Base-by-base conservation (phyloP, 345 rosid genomes). In the Kernera saxatilis region DNA sequence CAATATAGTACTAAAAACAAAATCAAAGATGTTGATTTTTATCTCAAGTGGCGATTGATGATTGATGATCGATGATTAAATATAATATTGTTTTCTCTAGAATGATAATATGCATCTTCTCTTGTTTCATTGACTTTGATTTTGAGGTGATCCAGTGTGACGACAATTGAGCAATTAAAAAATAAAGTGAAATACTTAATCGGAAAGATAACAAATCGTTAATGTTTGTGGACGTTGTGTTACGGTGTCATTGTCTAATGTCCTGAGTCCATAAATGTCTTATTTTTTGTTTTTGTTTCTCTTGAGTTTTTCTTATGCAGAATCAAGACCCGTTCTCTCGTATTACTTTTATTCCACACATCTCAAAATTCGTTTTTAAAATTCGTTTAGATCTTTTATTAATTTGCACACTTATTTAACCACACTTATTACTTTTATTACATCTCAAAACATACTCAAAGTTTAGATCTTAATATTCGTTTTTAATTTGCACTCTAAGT, bases 181-280 rank as follows among this genome's bases (percentile, higher is more conserved):
- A 30, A n/a, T n/a, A n/a, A 26, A 5, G 25, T 60, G 5, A 39
- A 29, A 59, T 14, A 49, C 37, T 7, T 50, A 33, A n/a, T 33
- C 3, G 19, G 35, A 9, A 46, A 11, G 44, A 33, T 49, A 18
- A 64, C 54, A 26, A 25, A 18, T 45, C 2, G 61, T 23, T 45
- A 3, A 33, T 35, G 37, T 9, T 23, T 36, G 58, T 70, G 67
- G 46, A 35, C 27, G 14, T 33, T 33, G 18, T 37, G 58, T 70
- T 49, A 70, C 40, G 59, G 22, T 70, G 74, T 18, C 67, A 22
- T 36, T 70, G 8, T 49, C 56, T 56, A 32, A 23, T 44, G 43
- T 27, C 10, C 6, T 13, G 13, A n/a, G 10, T 36, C 43, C n/a
- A 25, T 23, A 13, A 12, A 22, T 36, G 26, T 39, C 12, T 40